These are phyloP conservation scores for Phytophthora pseudosyringae DNA, from an alignment of 352 stramenopile species.

Conservation along the genomic window DNA sequence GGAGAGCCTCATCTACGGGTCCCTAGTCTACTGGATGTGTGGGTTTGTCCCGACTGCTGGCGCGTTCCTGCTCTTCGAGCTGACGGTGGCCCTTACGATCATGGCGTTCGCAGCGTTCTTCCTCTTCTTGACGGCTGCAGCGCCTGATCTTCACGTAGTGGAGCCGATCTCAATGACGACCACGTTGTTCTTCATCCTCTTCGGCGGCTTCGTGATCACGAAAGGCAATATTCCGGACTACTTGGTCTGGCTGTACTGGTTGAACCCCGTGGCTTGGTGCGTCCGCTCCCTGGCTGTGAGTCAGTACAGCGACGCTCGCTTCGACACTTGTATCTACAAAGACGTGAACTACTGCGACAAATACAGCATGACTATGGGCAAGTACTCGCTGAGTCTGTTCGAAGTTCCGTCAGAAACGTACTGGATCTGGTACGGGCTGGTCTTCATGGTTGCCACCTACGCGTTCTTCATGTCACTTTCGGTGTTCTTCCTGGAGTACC, in stretches of 20 bases:
- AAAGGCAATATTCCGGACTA: conserved; percentile 47
- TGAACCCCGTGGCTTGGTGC: conserved; percentile 55
- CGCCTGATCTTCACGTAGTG: conserved; percentile 39
- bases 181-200: conserved; percentile 49
- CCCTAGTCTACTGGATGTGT: too few species aligned
- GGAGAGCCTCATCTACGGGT: too few species aligned
- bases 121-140: conserved; percentile 40
- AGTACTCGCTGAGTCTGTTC: conserved; percentile 42
- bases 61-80: conserved; percentile 43
- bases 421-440: conserved; percentile 37
- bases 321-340: conserved; percentile 32
- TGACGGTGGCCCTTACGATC: conserved; percentile 43
- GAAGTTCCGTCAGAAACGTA: conserved; percentile 32
- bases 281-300: conserved; percentile 40
- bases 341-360: conserved; percentile 35
- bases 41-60: conserved; percentile 22
- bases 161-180: conserved; percentile 44
- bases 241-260: conserved; percentile 37
- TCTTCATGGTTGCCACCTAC: conserved; percentile 35
- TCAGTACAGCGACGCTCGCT: conserved; percentile 31
- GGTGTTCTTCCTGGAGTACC: conserved; percentile 39
- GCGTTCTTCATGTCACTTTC: conserved; percentile 42
- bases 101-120: conserved; percentile 50
- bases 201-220: conserved; percentile 42
- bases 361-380: conserved; percentile 35